phyloP scores from a whole-genome alignment of 2,329 filamentous ascomycete genomes.

The Arthrobotrys conoides region DNA sequence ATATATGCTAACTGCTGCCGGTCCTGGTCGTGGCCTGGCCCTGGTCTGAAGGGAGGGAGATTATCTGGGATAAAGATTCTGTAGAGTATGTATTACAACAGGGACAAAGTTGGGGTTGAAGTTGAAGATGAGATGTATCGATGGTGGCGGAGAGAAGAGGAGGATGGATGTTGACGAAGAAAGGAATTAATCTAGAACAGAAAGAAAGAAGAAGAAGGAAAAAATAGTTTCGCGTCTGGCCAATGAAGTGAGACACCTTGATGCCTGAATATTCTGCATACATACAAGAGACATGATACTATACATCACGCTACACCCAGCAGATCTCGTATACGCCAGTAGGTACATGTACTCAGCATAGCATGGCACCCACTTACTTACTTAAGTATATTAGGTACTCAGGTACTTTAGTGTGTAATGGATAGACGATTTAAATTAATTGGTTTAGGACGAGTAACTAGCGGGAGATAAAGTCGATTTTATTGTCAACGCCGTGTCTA shows the following conservation, averaged over 20 bases:
- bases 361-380: background rate
- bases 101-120: background rate
- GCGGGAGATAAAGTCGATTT: background rate
- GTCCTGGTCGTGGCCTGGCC: background rate
- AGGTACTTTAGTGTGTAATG: background rate
- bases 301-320: background rate
- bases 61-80: no score
- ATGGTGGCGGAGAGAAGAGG: background rate
- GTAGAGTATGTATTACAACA: background rate
- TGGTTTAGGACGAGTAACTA: background rate
- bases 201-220: background rate
- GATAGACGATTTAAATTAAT: background rate
- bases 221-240: conserved; percentile 2
- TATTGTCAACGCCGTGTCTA: conserved; percentile 9
- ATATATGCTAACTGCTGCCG: background rate
- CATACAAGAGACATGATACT: background rate
- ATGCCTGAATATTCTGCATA: background rate
- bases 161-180: background rate
- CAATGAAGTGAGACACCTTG: conserved; percentile 3
- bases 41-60: background rate
- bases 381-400: background rate
- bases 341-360: background rate
- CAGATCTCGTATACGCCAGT: background rate
- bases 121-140: background rate
- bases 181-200: conserved; percentile 3